A percentile compares a stretch with the other conserved stretches of the same genome.
Conservation (phyloP, 768 basidiomycete genomes). For the Zangia roseola region DNA sequence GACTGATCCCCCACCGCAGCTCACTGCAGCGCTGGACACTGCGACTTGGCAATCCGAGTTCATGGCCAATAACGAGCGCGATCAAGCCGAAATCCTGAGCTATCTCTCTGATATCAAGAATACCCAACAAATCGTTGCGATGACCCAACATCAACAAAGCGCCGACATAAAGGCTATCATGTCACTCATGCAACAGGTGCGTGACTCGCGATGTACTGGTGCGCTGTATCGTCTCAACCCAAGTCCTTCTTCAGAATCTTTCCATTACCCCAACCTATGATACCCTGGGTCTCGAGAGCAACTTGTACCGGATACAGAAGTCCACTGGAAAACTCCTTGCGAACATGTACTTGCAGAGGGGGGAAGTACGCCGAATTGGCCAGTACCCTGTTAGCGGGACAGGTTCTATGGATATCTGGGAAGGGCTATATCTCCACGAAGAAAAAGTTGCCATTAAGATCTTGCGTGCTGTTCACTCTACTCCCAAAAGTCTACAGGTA, state of each 20-base stretch:
- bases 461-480: conserved; percentile 49
- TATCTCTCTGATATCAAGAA: conserved; percentile 46
- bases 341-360: conserved; percentile 47
- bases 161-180: conserved; percentile 43
- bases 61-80: conserved; percentile 35
- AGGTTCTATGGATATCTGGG: conserved; percentile 53
- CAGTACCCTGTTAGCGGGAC: conserved; percentile 51
- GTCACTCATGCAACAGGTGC: conserved; percentile 50
- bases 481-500: conserved; percentile 45
- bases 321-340: conserved; percentile 48
- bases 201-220: neutral
- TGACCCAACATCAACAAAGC: conserved; percentile 32
- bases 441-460: conserved; percentile 60
- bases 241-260: conserved; percentile 22
- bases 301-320: conserved; percentile 50
- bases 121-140: conserved; percentile 36
- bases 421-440: conserved; percentile 51
- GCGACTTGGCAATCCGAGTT: conserved; percentile 50
- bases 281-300: conserved; percentile 46
- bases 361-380: conserved; percentile 51
- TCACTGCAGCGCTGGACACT: conserved; percentile 45
- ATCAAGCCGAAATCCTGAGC: conserved; percentile 43
- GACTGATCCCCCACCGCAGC: conserved; percentile 28
- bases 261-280: conserved; percentile 13
- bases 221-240: neutral